Base-by-base conservation (phyloP, 306 rosid genomes). In the Herpetospermum pedunculosum region DNA sequence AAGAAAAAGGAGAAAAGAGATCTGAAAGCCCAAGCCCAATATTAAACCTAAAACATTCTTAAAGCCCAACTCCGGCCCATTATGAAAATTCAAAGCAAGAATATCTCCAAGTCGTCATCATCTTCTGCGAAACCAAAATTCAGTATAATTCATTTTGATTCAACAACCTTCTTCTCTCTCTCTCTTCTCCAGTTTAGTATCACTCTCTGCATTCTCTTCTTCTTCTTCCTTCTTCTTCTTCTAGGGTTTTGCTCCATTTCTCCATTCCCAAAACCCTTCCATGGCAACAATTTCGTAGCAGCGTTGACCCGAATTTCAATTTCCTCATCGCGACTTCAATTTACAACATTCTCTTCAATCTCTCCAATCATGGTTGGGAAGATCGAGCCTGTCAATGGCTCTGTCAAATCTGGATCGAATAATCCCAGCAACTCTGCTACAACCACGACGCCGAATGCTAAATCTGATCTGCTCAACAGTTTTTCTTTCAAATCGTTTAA, bases 401-500 rank as follows among this genome's bases (percentile, higher is more conserved):
- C 62, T 50, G 41, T 77, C 0, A 77, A 82, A 72, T 14, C 88
- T 23, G 75, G 79, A 64, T 73, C 83, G 25, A 70, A 57, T 38
- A 71, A 64, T 44, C 76, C 49, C 70, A 64, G 52, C 32, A 44
- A 38, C 30, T 37, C 82, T 6, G 50, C 82, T 6, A 46, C 80
- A 12, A 10, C 76, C n/a, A 44, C 63, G 71, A 52, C 76, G 64
- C 37, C 77, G 1, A 43, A 65, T 26, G 37, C 75, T 10, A 79
- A 84, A 29, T 73, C 84, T 47, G 91, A 86, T 90, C 89, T 87
- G 48, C 70, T 77, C 9, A 38, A 12, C 47, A 72, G 15, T 55
- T 26, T 87, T 43, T 67, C 89, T 0, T 60, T 84, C 76, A 88
- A 91, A 84, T 74, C 85, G 75, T 46, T 94, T 16, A 95, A 89